Evolutionary conservation across 208 protist species (phyloP).

Genomic region (Acanthamoeba lenticulata): DNA sequence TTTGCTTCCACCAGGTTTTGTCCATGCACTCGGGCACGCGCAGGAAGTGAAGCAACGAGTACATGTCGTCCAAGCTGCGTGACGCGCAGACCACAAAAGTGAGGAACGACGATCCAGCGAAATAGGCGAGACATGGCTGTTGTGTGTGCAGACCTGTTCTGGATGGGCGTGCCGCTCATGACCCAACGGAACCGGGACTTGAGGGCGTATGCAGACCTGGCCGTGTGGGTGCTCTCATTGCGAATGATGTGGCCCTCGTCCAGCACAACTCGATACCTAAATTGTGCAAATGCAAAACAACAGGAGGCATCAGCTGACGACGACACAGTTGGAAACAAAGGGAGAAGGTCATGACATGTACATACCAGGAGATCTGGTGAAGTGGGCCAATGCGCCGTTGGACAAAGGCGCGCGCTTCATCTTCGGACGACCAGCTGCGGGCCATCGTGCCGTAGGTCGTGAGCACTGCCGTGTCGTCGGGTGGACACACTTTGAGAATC

Average conservation of each 20-base stretch:
- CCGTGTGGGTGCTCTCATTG: conserved; percentile 74
- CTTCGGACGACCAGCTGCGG: background rate
- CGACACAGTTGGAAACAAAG: conserved; percentile 24
- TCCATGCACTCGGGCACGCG: conserved; percentile 42
- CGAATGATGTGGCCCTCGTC: conserved; percentile 87
- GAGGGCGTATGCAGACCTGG: conserved; percentile 78
- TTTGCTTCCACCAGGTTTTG: conserved; percentile 37
- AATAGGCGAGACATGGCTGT: background rate
- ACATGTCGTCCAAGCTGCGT: conserved; percentile 50
- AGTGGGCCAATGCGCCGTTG: background rate
- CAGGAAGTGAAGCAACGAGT: conserved; percentile 85
- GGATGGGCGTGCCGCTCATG: conserved; percentile 87
- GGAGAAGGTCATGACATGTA: background rate
- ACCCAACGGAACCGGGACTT: conserved; percentile 79
- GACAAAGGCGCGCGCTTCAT: background rate
- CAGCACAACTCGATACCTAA: background rate
- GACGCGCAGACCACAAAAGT: background rate
- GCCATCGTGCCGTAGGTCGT: background rate
- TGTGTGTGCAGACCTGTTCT: conserved; percentile 82
- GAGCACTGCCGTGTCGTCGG: background rate
- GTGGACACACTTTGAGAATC: background rate
- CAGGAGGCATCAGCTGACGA: conserved; percentile 73
- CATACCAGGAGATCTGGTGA: background rate
- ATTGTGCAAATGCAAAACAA: conserved; percentile 81
- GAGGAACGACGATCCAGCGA: background rate